Evolutionary conservation across 2,329 filamentous ascomycete species (phyloP), one percentile per base, ranked within the genome.

Genomic region (Dothistroma septosporum): DNA sequence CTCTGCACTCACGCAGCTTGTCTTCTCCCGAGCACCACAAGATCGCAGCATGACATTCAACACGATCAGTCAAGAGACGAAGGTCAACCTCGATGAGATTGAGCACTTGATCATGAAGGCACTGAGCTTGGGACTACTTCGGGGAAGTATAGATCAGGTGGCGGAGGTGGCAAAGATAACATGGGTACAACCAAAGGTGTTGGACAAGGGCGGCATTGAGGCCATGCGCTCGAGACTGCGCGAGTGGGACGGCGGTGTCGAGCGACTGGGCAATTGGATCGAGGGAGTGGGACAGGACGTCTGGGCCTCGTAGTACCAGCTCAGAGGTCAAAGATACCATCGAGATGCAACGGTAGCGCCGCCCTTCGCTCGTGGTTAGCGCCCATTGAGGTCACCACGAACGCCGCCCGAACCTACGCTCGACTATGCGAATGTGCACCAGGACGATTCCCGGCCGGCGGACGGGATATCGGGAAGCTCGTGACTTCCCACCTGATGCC

Each of bases 91-190:
- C 2, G 87, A 94, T 71, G 91, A 97, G 79, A 97, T 99, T 69
- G 94, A 99, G 82, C 93, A 97, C 76, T 80, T 99, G 66, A 90
- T 99, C 71, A 99, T 99, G 94, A 97, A 97, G 82, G 94, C 94
- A n/a, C 79, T 99, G 70, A 97, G 92, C 73, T 78, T 99, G 69
- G 94, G 94, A 0, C 81, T 99, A 68, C 80, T 99, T 68, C 85
- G 89, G 68, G 94, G 94, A 50, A 94, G 90, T 59, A 97, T 99
- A 70, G 94, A 99, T 76, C 93, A 99, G 79, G 94, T 99, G 33
- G 91, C 91, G 53, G 88, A 92, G 77, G 87, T 97, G 68, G 94
- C 94, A 48, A 87, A 92, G 74, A 97, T 99, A 77, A 93, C 93
- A 72, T 99, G 94, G 94, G 94, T 99, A 61, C 94, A 99, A 80